Evolutionary conservation across 73 alveolate genomes (phyloP).

Genomic region (Diophrys appendiculata): DNA sequence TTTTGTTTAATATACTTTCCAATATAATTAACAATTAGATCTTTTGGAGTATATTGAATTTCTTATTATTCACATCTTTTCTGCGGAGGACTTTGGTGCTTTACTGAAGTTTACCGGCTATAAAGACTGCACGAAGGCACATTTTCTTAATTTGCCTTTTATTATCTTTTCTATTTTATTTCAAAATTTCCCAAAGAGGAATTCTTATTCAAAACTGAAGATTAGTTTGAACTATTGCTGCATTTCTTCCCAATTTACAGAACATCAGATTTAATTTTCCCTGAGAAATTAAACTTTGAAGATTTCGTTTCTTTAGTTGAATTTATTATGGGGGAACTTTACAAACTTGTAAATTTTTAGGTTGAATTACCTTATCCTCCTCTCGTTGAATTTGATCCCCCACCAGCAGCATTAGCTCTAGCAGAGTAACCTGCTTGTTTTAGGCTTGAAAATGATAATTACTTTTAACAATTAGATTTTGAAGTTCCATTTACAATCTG

Average conservation of each 20-base stretch:
- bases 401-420: no score
- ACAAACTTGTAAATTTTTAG: neutral
- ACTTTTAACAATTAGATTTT: neutral
- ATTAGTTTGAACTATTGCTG: neutral
- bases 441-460: neutral
- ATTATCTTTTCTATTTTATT: no score
- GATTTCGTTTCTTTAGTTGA: neutral
- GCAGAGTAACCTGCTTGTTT: neutral
- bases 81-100: neutral
- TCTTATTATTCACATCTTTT: no score
- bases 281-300: neutral
- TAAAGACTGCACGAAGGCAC: neutral
- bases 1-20: slow-evolving; percentile 59
- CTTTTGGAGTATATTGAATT: slow-evolving; percentile 16
- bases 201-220: neutral
- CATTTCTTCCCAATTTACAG: no score
- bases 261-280: neutral
- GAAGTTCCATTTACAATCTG: neutral
- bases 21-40: slow-evolving; percentile 39
- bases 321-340: neutral
- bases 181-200: neutral
- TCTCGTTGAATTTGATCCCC: neutral
- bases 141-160: no score
- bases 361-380: neutral
- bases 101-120: neutral